Percentiles rank a stretch among this genome's conserved stretches.
These are phyloP conservation scores for Emergomyces pasteurianus DNA, from an alignment of 2,329 filamentous ascomycete genomes.

Conservation along the genomic window DNA sequence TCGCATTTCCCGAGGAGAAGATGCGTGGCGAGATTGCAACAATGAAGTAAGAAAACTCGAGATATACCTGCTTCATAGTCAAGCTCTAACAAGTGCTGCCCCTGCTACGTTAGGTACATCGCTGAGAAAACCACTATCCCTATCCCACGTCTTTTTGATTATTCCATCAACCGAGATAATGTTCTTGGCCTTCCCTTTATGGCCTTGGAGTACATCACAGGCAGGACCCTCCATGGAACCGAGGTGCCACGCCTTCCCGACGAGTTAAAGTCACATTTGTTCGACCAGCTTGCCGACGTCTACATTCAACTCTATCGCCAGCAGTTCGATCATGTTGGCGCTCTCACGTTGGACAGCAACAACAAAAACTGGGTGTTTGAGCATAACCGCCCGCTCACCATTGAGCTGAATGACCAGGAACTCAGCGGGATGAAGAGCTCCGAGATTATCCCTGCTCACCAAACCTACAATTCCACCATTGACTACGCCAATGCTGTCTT, in stretches of 20 bases:
- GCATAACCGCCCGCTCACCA: not conserved
- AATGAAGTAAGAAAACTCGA: not conserved
- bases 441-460: not conserved
- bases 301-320: not conserved
- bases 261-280: not conserved
- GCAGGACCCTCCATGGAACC: conserved; percentile 1
- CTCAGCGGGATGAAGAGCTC: not conserved
- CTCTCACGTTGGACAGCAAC: not conserved
- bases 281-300: not conserved
- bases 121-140: conserved; percentile 12
- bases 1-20: not conserved
- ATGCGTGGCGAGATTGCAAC: no score
- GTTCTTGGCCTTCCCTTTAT: conserved; percentile 6
- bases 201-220: conserved; percentile 4
- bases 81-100: conserved; percentile 1
- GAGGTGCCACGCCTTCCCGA: not conserved
- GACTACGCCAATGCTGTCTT: conserved; percentile 5
- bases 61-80: not conserved
- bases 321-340: not conserved
- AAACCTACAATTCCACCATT: conserved; percentile 5
- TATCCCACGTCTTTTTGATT: conserved; percentile 8
- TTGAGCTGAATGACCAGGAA: not conserved
- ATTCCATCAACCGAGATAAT: conserved; percentile 6
- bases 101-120: conserved; percentile 6
- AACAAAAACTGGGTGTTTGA: conserved; percentile 1